phyloP scores from a whole-genome alignment of 169 alveolate genomes.

The Eimeria brunetti region DNA sequence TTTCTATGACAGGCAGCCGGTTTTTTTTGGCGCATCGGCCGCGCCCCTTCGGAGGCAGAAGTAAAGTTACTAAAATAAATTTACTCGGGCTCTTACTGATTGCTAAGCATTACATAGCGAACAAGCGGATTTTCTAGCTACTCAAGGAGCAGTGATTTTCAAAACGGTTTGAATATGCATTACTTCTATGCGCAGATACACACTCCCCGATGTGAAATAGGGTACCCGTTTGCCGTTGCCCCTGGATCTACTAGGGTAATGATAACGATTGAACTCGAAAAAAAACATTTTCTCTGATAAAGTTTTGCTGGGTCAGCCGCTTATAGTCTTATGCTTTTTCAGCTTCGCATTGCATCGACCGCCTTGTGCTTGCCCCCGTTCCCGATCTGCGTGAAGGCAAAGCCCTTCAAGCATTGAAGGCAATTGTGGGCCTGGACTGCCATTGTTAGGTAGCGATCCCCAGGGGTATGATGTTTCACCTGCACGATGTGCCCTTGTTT shows the following conservation, averaged over 20 bases:
- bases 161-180: neutral
- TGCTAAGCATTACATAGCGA: too few relatives aligned
- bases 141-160: neutral
- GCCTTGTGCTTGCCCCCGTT: conserved; percentile 29
- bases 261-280: neutral
- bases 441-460: neutral
- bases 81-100: too few relatives aligned
- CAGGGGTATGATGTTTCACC: neutral
- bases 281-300: neutral
- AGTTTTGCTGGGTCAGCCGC: neutral
- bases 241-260: neutral
- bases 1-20: too few relatives aligned
- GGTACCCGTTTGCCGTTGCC: neutral
- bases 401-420: conserved; percentile 46
- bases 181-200: neutral
- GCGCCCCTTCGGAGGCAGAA: too few relatives aligned
- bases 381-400: conserved; percentile 47
- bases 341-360: neutral
- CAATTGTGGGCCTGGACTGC: neutral
- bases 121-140: too few relatives aligned
- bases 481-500: neutral
- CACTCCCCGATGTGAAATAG: neutral
- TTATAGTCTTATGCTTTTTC: neutral
- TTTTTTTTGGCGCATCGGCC: too few relatives aligned
- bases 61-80: too few relatives aligned